phyloP scores from a whole-genome alignment of 192 early-diverging fungal species.

The Lobosporangium transversale region DNA sequence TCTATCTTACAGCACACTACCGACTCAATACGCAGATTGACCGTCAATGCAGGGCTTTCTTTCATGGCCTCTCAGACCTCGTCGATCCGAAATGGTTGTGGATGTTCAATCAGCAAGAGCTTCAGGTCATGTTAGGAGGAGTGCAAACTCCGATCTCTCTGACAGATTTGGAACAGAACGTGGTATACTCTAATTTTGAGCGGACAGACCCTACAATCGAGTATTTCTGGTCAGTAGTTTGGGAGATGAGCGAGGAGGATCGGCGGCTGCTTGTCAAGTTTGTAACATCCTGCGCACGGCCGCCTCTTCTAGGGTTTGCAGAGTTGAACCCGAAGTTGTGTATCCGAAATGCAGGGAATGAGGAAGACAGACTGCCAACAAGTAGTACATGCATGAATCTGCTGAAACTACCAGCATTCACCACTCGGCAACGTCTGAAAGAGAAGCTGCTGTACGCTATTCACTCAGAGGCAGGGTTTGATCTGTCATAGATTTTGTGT shows the following conservation, averaged over 20 bases:
- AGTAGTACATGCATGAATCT: conserved; percentile 90
- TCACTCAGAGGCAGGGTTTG: conserved; percentile 89
- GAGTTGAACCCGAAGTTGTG: conserved; percentile 77
- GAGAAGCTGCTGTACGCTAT: conserved; percentile 91
- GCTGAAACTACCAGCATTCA: conserved; percentile 88
- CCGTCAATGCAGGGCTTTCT: conserved; percentile 83
- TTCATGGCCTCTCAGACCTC: conserved; percentile 83
- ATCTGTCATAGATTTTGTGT: conserved; percentile 70
- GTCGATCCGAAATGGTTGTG: conserved; percentile 88
- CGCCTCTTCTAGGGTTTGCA: conserved; percentile 91
- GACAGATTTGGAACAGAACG: conserved; percentile 77
- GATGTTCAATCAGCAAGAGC: conserved; percentile 94
- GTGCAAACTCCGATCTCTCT: conserved; percentile 79
- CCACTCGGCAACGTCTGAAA: conserved; percentile 61
- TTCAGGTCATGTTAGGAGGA: conserved; percentile 91
- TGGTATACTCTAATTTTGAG: conserved; percentile 79
- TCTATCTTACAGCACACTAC: conserved; percentile 89
- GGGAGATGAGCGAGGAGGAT: conserved; percentile 58
- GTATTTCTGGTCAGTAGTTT: conserved; percentile 69
- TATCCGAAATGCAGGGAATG: conserved; percentile 73
- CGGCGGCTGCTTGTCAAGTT: conserved; percentile 78
- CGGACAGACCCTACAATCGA: conserved; percentile 78
- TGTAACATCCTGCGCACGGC: conserved; percentile 90
- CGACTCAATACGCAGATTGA: conserved; percentile 86
- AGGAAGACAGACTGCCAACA: conserved; percentile 81